Percentiles rank a stretch among this genome's conserved stretches.
Conservation (phyloP, 768 basidiomycete genomes). For the Russula emetica region DNA sequence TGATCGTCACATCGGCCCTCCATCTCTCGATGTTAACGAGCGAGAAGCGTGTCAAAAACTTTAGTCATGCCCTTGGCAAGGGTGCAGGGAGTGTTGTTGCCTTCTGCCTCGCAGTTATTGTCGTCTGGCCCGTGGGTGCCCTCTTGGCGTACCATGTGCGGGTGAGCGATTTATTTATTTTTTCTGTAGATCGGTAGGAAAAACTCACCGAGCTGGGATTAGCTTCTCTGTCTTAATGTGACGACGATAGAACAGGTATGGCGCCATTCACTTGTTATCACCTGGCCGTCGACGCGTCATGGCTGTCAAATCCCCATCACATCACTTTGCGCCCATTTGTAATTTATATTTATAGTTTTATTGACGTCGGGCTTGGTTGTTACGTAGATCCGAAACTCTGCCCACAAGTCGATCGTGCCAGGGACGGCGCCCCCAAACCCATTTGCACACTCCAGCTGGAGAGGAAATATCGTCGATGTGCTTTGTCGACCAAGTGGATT, state of each 20-base stretch:
- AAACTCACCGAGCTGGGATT: conserved; percentile 23
- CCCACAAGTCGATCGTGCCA: conserved; percentile 64
- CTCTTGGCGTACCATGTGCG: conserved; percentile 81
- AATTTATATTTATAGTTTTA: conserved; percentile 9
- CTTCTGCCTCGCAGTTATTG: conserved; percentile 63
- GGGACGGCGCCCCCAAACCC: conserved; percentile 75
- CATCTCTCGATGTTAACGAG: conserved; percentile 70
- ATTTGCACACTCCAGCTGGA: conserved; percentile 76
- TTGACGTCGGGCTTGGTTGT: conserved; percentile 21
- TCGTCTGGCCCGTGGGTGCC: conserved; percentile 81
- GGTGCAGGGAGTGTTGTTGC: conserved; percentile 78
- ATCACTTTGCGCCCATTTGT: conserved; percentile 23
- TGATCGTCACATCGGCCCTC: conserved; percentile 78
- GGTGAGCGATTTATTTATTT: conserved; percentile 44
- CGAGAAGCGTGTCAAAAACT: conserved; percentile 43
- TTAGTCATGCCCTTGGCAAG: conserved; percentile 42
- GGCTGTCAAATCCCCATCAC: conserved; percentile 15
- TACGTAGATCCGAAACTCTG: conserved; percentile 76
- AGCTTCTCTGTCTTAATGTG: conserved; percentile 80
- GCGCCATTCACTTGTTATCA: conserved; percentile 25
- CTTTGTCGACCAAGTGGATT: conserved; percentile 77
- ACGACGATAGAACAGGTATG: conserved; percentile 93
- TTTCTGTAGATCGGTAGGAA: conserved; percentile 1
- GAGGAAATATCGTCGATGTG: conserved; percentile 67
- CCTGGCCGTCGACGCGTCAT: conserved; percentile 13